A percentile compares a stretch with the other conserved stretches of the same genome.
phyloP scores from a whole-genome alignment of 495 filamentous ascomycete genomes.

The Talaromyces liani region DNA sequence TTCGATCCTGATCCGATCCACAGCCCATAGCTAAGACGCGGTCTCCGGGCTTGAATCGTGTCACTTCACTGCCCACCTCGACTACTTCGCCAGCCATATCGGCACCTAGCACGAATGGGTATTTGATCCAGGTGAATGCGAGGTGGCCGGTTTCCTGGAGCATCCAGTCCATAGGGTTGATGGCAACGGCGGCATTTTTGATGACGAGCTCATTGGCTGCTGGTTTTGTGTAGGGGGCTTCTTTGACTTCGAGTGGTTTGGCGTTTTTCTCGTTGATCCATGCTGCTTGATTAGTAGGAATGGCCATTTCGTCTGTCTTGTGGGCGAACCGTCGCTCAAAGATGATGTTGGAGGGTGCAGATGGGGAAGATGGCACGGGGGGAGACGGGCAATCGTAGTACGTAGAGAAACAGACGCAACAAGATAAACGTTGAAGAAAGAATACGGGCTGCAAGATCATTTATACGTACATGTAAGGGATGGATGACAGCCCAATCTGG shows the following conservation, averaged over 20 bases:
- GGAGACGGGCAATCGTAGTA: neutral
- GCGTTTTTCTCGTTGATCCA: conserved; percentile 22
- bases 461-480: neutral
- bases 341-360: neutral
- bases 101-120: conserved; percentile 23
- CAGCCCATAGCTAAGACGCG: conserved; percentile 32
- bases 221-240: conserved; percentile 25
- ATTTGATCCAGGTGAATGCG: conserved; percentile 11
- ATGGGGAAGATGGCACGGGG: neutral
- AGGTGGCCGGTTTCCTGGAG: conserved; percentile 13
- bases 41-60: conserved; percentile 29
- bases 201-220: conserved; percentile 28
- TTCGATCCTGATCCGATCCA: conserved; percentile 12
- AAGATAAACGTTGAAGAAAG: neutral
- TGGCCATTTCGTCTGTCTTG: neutral
- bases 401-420: neutral
- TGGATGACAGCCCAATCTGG: neutral
- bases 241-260: conserved; percentile 24
- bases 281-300: conserved; percentile 31
- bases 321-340: neutral
- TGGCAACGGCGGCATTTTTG: conserved; percentile 31
- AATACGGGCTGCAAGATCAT: neutral
- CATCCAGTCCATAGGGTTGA: conserved; percentile 34
- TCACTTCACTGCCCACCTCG: conserved; percentile 25
- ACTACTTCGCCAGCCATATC: conserved; percentile 37